Conservation (phyloP, 2,329 filamentous ascomycete genomes). For the Epichloe amarillans region DNA sequence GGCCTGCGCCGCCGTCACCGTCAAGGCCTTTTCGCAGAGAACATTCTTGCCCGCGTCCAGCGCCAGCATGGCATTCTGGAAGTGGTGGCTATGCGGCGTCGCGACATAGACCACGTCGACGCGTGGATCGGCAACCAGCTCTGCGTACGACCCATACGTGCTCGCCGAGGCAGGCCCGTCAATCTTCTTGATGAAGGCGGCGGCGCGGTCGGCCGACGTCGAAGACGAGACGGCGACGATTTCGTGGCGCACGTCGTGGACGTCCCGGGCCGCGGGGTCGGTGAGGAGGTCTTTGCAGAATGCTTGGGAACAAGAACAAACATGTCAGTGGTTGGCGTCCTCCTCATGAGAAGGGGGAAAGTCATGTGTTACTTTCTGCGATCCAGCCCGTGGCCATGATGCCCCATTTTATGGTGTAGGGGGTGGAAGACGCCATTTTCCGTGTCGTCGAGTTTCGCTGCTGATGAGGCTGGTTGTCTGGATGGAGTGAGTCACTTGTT, state of each 20-base stretch:
- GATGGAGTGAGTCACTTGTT: not conserved
- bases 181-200: slow-evolving; percentile 58
- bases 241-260: slow-evolving; percentile 60
- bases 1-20: slow-evolving; percentile 67
- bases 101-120: slow-evolving; percentile 83
- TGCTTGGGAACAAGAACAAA: slow-evolving; percentile 20
- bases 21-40: slow-evolving; percentile 83
- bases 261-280: slow-evolving; percentile 55
- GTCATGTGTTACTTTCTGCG: slow-evolving; percentile 28
- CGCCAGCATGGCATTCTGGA: slow-evolving; percentile 78
- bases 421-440: slow-evolving; percentile 25
- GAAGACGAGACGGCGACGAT: slow-evolving; percentile 73
- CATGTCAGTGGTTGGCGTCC: not conserved
- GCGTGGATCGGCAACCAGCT: slow-evolving; percentile 64
- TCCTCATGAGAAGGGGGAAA: not conserved
- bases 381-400: slow-evolving; percentile 49
- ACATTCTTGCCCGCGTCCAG: slow-evolving; percentile 77
- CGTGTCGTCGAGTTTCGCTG: not conserved
- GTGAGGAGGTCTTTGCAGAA: slow-evolving; percentile 70
- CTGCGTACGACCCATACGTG: slow-evolving; percentile 69
- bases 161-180: slow-evolving; percentile 54
- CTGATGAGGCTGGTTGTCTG: too few species aligned
- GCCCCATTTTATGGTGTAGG: slow-evolving; percentile 42
- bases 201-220: slow-evolving; percentile 53
- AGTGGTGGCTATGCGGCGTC: slow-evolving; percentile 86